Conservation (phyloP, 257 asterid genomes). For the Mentha longifolia region DNA sequence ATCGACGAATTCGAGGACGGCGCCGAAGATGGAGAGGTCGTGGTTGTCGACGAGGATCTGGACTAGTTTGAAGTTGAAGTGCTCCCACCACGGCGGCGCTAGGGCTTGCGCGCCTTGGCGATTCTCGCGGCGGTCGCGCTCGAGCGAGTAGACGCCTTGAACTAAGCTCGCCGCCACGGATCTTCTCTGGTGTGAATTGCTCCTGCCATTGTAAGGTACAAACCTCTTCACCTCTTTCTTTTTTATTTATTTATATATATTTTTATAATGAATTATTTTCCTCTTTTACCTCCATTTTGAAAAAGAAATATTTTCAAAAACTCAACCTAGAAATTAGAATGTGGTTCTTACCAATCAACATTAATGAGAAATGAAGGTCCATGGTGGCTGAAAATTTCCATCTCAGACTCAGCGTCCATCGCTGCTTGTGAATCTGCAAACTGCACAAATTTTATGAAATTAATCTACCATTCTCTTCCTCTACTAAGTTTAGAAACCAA, state of each 20-base stretch:
- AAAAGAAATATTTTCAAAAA: no score
- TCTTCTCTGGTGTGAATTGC: constrained; percentile 59
- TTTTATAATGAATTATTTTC: no score
- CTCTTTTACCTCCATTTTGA: no score
- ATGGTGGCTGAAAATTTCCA: constrained; percentile 50
- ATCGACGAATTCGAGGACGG: constrained; percentile 50
- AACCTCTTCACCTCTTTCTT: neutral
- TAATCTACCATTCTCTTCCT: neutral
- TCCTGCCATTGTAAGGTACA: constrained; percentile 41
- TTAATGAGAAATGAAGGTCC: constrained; percentile 63
- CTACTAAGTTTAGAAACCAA: no score
- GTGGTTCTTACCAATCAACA: constrained; percentile 58
- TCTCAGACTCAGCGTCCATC: constrained; percentile 60
- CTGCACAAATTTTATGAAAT: constrained; percentile 2
- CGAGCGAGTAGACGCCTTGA: constrained; percentile 63
- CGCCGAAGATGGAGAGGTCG: constrained; percentile 64
- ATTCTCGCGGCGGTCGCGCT: constrained; percentile 61
- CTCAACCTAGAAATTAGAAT: neutral
- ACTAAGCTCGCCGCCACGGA: constrained; percentile 73
- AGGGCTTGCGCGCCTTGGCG: constrained; percentile 56
- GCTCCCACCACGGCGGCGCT: constrained; percentile 85
- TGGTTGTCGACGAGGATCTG: constrained; percentile 52
- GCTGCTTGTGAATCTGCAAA: neutral
- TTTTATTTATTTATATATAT: no score
- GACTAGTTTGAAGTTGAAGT: constrained; percentile 53